Conservation (phyloP, 371 early-diverging fungal genomes). For the Mucor saturninus region DNA sequence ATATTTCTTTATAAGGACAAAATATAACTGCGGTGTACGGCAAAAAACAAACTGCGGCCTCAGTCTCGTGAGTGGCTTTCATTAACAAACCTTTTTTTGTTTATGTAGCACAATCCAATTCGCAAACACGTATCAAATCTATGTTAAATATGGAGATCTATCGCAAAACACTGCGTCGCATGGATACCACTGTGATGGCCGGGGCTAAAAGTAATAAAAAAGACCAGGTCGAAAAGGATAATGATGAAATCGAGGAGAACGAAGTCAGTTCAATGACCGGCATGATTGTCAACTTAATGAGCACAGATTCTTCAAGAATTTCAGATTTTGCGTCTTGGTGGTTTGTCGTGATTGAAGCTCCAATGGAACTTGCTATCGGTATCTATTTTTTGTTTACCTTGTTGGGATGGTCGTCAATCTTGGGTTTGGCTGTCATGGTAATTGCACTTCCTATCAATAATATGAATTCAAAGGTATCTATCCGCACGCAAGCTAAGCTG, state of each 20-base stretch:
- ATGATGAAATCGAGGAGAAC: constrained; percentile 14
- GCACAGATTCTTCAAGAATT: constrained; percentile 80
- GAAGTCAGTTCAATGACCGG: constrained; percentile 54
- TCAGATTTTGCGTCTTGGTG: constrained; percentile 60
- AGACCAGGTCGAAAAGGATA: constrained; percentile 8
- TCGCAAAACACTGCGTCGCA: constrained; percentile 54
- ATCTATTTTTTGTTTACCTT: constrained; percentile 26
- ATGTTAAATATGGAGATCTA: constrained; percentile 62
- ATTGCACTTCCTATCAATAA: constrained; percentile 54
- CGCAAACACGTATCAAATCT: constrained; percentile 52
- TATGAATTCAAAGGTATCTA: constrained; percentile 40
- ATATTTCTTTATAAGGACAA: not conserved
- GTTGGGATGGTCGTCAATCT: constrained; percentile 42
- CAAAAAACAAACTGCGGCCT: not conserved
- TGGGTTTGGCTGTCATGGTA: constrained; percentile 55
- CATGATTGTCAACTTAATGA: constrained; percentile 84
- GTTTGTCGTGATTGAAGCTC: constrained; percentile 43
- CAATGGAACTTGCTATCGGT: too few relatives aligned
- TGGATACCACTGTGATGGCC: constrained; percentile 31
- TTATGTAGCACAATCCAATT: constrained; percentile 32
- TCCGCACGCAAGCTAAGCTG: constrained; percentile 45
- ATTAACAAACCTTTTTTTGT: constrained; percentile 1
- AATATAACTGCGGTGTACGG: not conserved
- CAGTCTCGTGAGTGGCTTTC: too few relatives aligned
- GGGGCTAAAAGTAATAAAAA: constrained; percentile 10